Evolutionary conservation across 2,329 filamentous ascomycete genomes (phyloP), one percentile per base, ranked within the genome.

Genomic region (Akanthomyces uredinophilus): DNA sequence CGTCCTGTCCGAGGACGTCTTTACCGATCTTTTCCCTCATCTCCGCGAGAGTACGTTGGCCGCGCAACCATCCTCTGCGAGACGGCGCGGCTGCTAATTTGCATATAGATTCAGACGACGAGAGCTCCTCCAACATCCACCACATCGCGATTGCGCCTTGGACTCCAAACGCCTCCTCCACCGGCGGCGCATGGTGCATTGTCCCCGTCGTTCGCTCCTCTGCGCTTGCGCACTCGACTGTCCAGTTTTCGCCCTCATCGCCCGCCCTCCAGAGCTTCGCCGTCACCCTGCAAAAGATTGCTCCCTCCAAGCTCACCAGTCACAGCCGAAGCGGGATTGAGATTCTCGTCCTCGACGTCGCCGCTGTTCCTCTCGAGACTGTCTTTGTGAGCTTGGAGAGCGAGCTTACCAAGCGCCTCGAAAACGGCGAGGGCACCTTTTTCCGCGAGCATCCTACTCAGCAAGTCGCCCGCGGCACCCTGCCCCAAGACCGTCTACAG

Each of bases 301-400:
- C 92, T 27, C 89, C 90, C 14, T 91, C 90, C 62, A 92, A 90
- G 72, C 81, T 91, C 51, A 83, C 87, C 29, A 86, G 86, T 66
- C 86, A 89, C 68, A 86, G 87, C 67, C 87, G 91, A 68, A 85
- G 87, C 65, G 87, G 90, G 10, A 89, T 97, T 66, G 93, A 97
- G 74, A 89, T 98, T 65, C 81, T 91, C 63, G 83, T 96, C 29
- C 79, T 96, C 63, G 90, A 96, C 71, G 90, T 95, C 8, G 83
- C 88, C 10, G 90, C 94, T 1, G 76, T 98, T 29, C 83, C 87
- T 2, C 78, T 98, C 29, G 91, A 97, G 64, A 91, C 90, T 0
- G 84, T 98, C 18, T 96, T 92, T 71, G 91, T 98, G 63, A 92
- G 85, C 55, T 81, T 97, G 7, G 92, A 97, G 71, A 89, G 87